Evolutionary conservation across 2,329 filamentous ascomycete species (phyloP).

Genomic region (Phaeosphaeriaceae sp.): DNA sequence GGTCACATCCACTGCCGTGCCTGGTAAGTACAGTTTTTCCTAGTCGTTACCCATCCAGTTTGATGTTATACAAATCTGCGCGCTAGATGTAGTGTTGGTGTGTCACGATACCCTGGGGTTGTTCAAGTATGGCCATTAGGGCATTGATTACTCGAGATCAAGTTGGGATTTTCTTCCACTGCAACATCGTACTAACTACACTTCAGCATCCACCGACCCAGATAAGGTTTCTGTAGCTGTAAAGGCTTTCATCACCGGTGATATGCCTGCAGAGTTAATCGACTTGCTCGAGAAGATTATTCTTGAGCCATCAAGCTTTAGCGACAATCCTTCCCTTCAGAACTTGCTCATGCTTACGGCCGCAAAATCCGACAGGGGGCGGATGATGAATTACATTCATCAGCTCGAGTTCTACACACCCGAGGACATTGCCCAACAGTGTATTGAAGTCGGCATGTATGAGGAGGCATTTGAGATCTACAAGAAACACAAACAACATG

Average conservation of each 20-base stretch:
- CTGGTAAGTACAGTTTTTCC: constrained; percentile 52
- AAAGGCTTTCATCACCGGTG: constrained; percentile 87
- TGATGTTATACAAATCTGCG: not conserved
- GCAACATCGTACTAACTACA: not conserved
- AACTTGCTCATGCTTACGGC: constrained; percentile 96
- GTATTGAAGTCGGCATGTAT: constrained; percentile 91
- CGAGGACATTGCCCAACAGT: constrained; percentile 90
- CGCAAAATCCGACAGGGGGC: constrained; percentile 92
- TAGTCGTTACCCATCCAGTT: not conserved
- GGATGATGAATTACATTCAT: constrained; percentile 96
- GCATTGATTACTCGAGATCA: too few species aligned
- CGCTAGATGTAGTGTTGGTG: not conserved
- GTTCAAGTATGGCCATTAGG: too few species aligned
- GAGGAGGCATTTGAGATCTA: constrained; percentile 98
- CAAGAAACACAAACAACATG: constrained; percentile 94
- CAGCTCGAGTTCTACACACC: constrained; percentile 87
- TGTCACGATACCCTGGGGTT: too few species aligned
- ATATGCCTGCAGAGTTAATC: constrained; percentile 92
- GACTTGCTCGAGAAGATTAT: constrained; percentile 99
- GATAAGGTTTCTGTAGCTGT: constrained; percentile 95
- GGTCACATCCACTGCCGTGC: constrained; percentile 93
- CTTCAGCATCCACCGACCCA: constrained; percentile 72
- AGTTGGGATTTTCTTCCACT: too few species aligned
- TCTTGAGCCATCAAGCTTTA: constrained; percentile 98
- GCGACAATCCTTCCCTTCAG: constrained; percentile 94